A percentile compares a stretch with the other conserved stretches of the same genome.
Evolutionary conservation across 1,284 basidiomycete genomes (phyloP).

Genomic region (Waitea zeae): DNA sequence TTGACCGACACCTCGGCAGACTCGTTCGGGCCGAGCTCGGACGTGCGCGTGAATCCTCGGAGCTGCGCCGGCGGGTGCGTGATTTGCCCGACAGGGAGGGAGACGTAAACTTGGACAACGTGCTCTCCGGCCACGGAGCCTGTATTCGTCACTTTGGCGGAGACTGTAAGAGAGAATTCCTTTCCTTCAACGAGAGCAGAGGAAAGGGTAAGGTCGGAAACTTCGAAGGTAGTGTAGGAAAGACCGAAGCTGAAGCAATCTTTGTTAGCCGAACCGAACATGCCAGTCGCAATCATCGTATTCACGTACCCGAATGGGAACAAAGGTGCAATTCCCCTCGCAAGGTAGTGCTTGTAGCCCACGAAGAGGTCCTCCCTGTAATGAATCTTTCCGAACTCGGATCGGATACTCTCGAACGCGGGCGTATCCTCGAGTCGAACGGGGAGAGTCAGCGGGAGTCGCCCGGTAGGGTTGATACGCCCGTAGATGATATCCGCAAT

Average conservation of each 20-base stretch:
- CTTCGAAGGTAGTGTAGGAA: constrained; percentile 54
- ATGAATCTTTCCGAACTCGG: constrained; percentile 46
- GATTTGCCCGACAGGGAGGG: constrained; percentile 32
- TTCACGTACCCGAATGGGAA: constrained; percentile 49
- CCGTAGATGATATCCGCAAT: constrained; percentile 63
- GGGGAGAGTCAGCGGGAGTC: constrained; percentile 54
- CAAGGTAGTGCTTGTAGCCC: constrained; percentile 57
- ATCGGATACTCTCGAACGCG: constrained; percentile 37
- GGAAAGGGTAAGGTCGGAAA: constrained; percentile 25
- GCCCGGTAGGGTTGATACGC: constrained; percentile 52
- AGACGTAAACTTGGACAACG: constrained; percentile 51
- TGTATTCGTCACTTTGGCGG: constrained; percentile 36
- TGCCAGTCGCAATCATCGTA: background rate
- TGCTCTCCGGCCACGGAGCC: constrained; percentile 41
- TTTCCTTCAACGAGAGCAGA: constrained; percentile 13
- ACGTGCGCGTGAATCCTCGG: constrained; percentile 6
- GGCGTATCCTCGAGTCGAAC: constrained; percentile 46
- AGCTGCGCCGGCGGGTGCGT: constrained; percentile 24
- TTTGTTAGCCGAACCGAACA: background rate
- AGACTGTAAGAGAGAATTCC: constrained; percentile 13
- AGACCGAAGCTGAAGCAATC: constrained; percentile 34
- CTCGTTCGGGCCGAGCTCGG: constrained; percentile 25
- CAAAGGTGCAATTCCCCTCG: constrained; percentile 33
- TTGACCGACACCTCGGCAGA: constrained; percentile 20
- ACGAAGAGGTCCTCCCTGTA: constrained; percentile 53